phyloP scores from a whole-genome alignment of 1,139 yeast species.

The Lodderomyces beijingensis region DNA sequence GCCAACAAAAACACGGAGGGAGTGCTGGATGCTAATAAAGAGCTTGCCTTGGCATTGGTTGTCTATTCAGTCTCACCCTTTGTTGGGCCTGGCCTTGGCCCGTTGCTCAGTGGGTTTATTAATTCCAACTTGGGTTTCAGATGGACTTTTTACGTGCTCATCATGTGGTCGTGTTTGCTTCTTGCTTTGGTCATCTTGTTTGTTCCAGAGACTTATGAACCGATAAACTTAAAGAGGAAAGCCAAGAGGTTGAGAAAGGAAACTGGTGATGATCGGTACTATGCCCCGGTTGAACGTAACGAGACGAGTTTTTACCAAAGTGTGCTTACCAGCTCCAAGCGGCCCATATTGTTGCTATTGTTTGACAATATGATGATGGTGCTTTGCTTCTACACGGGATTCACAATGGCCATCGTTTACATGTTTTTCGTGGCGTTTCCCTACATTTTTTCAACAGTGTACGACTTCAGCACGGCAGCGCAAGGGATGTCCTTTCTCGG shows the following conservation, averaged over 20 bases:
- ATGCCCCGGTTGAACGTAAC: constrained; percentile 45
- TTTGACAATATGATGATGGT: constrained; percentile 60
- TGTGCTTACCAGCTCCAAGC: constrained; percentile 35
- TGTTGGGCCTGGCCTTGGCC: constrained; percentile 32
- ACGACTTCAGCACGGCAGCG: constrained; percentile 31
- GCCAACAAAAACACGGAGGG: constrained; percentile 12
- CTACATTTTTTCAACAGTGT: constrained; percentile 46
- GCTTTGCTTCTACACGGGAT: constrained; percentile 59
- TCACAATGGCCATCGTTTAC: constrained; percentile 56
- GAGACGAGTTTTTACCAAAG: constrained; percentile 22
- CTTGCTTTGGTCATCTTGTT: constrained; percentile 28
- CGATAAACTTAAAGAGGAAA: constrained; percentile 40
- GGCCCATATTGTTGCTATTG: constrained; percentile 54
- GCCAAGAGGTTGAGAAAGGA: constrained; percentile 43
- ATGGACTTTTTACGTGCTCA: constrained; percentile 40
- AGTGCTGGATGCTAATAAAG: constrained; percentile 18
- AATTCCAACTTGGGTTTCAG: constrained; percentile 33
- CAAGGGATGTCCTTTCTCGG: constrained; percentile 54
- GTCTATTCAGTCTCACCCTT: constrained; percentile 30
- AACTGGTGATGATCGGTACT: constrained; percentile 39
- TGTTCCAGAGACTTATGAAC: constrained; percentile 50
- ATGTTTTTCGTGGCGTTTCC: constrained; percentile 64
- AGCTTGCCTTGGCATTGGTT: constrained; percentile 24
- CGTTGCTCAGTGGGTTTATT: constrained; percentile 28
- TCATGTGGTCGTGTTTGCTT: constrained; percentile 31